These are phyloP conservation scores for Pseudozyma pruni DNA, from an alignment of 1,284 basidiomycete species.

Conservation along the genomic window DNA sequence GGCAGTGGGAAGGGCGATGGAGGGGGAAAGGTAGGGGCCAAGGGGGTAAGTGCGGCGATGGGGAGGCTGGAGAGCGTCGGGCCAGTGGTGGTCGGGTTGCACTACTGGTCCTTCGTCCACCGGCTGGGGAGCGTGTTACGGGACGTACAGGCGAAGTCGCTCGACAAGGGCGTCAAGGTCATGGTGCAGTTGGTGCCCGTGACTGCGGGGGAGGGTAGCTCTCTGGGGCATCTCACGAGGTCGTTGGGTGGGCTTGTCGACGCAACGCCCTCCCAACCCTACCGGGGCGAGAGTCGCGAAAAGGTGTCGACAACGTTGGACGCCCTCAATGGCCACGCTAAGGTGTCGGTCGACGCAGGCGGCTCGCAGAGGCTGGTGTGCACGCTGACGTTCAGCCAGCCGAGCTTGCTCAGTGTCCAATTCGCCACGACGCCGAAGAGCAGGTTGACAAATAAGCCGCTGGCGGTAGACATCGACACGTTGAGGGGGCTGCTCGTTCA, in stretches of 20 bases:
- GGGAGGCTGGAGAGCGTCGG: constrained; percentile 18
- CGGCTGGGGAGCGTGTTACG: constrained; percentile 8
- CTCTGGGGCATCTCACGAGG: no score
- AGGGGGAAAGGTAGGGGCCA: constrained; percentile 18
- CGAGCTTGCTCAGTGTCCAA: constrained; percentile 27
- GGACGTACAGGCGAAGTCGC: background rate
- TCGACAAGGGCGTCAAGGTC: background rate
- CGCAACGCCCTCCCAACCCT: background rate
- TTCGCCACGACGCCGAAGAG: constrained; percentile 4
- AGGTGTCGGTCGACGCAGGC: background rate
- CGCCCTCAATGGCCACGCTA: constrained; percentile 12
- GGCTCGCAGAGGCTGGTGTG: constrained; percentile 4
- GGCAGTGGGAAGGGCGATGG: background rate
- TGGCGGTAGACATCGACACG: constrained; percentile 23
- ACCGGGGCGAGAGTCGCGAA: background rate
- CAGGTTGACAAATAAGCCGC: constrained; percentile 21
- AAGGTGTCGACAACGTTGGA: background rate
- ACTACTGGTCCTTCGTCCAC: constrained; percentile 48
- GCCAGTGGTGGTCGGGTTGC: constrained; percentile 24
- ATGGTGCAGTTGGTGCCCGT: constrained; percentile 17
- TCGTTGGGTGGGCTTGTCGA: background rate
- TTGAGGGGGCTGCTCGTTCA: constrained; percentile 3
- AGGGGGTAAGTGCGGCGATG: constrained; percentile 11
- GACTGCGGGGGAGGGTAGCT: background rate
- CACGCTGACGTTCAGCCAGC: constrained; percentile 18